These are phyloP conservation scores for Mycocentrospora acerina DNA, from an alignment of 2,329 filamentous ascomycete species.

Conservation along the genomic window DNA sequence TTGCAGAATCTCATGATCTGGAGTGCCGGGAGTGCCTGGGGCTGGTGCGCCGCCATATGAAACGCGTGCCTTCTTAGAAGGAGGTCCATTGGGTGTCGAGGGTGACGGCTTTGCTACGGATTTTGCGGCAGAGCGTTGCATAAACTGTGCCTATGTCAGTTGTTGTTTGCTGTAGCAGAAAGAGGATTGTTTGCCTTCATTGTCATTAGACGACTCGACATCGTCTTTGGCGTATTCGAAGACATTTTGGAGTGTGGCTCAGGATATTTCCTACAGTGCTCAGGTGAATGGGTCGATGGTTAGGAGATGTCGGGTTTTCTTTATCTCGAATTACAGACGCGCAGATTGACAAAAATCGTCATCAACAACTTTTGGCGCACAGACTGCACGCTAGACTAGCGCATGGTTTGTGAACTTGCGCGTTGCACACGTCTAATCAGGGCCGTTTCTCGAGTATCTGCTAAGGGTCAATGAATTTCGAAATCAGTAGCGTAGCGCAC, in stretches of 20 bases:
- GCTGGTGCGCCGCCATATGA: constrained; percentile 42
- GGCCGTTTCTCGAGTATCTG: no score
- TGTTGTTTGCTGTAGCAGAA: constrained; percentile 1
- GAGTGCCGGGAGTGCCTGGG: constrained; percentile 26
- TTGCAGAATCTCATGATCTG: constrained; percentile 61
- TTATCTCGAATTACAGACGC: no score
- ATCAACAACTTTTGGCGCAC: no score
- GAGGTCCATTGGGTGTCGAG: constrained; percentile 54
- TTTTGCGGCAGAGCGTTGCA: constrained; percentile 80
- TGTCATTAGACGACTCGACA: constrained; percentile 84
- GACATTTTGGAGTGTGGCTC: constrained; percentile 22
- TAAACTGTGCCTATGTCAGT: constrained; percentile 60
- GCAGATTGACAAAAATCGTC: no score
- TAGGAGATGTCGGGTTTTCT: no score
- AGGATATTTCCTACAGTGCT: no score
- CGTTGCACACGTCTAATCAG: no score
- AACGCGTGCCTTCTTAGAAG: constrained; percentile 65
- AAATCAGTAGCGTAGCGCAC: no score
- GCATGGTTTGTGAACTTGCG: no score
- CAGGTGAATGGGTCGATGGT: no score
- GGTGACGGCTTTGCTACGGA: constrained; percentile 48
- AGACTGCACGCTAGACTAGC: no score
- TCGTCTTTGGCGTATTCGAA: constrained; percentile 55
- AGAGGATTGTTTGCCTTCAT: constrained; percentile 66
- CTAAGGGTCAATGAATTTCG: no score